Base-by-base conservation (phyloP, 345 rosid genomes). In the Murraya koenigii region DNA sequence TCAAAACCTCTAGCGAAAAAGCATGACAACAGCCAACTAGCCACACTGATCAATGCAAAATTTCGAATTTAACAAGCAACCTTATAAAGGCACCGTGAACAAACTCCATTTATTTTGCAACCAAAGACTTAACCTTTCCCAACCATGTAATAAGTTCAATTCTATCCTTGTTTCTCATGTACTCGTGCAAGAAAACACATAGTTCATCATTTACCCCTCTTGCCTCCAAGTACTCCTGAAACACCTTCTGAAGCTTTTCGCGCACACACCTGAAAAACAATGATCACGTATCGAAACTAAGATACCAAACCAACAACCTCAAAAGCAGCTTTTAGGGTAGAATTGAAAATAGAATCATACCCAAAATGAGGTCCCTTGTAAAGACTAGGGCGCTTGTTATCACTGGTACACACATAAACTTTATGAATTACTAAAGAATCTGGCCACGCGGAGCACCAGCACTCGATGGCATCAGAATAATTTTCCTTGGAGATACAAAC, bases 361-460 rank as follows among this genome's bases (percentile, higher is more conserved):
- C 90, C 86, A 69, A 87, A 92, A 71, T 83, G 75, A 56, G 91
- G 97, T 63, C 95, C 97, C 85, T 86, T 71, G 83, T 86, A 91
- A 66, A 91, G 92, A 74, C 80, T 85, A 8, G 73, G 55, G 19
- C 44, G 77, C 82, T 66, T 36, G 72, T 80, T 76, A 72, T 80
- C 84, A 7, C 82, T 82, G 59, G 72, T 44, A 64, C 86, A 82
- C 81, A 81, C 71, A 83, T 87, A 88, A 71, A 88, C 82, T 74
- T 88, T 87, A 76, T 78, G 94, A 81, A 94, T 83, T 84, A 87
- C 88, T 44, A 89, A 73, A 70, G 86, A 79, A 80, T 87, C 85
- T 39, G 95, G 94, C 94, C 95, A 91, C 1, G 90, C 91, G 0
- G 97, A 88, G 82, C 97, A 93, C 19, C 84, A 70, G 5, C 91